Conservation (phyloP, 495 filamentous ascomycete genomes). For the Tuber microsphaerosporum region DNA sequence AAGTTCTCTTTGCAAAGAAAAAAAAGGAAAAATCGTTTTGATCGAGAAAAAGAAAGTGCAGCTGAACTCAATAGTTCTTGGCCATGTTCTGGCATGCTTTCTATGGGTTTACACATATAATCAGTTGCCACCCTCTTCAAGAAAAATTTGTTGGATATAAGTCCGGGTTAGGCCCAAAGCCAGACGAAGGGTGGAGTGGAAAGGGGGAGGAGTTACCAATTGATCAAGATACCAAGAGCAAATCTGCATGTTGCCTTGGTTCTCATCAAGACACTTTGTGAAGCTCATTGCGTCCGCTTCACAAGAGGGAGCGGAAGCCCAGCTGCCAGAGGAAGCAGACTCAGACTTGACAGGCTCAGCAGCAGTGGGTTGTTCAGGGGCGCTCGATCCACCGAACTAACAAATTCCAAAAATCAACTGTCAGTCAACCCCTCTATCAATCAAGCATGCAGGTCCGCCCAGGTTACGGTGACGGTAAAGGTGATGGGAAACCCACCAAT, state of each 20-base stretch:
- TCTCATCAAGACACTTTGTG: conserved; percentile 90
- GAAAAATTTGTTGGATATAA: conserved; percentile 7
- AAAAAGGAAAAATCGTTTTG: not conserved
- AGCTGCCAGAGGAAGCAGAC: conserved; percentile 45
- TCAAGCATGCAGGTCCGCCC: conserved; percentile 22
- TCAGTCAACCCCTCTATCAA: conserved; percentile 14
- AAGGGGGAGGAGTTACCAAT: conserved; percentile 50
- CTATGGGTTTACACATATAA: conserved; percentile 43
- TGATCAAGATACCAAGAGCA: conserved; percentile 98
- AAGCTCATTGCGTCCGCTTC: conserved; percentile 72
- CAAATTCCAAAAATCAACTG: conserved; percentile 52
- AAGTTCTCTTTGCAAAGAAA: not conserved
- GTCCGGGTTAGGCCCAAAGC: not conserved
- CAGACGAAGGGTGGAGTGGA: not conserved
- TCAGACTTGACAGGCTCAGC: conserved; percentile 45
- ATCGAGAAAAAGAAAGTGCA: not conserved
- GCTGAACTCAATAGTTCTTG: conserved; percentile 62
- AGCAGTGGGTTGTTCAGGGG: conserved; percentile 51
- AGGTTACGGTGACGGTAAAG: conserved; percentile 1
- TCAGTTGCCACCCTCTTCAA: conserved; percentile 37
- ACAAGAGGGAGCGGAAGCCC: conserved; percentile 53
- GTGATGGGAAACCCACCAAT: conserved; percentile 22
- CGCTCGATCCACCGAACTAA: conserved; percentile 55
- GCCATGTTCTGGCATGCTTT: conserved; percentile 93
- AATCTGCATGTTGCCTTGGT: conserved; percentile 86